Base-by-base conservation (phyloP, 768 basidiomycete genomes). In the Cubamyces lactineus region DNA sequence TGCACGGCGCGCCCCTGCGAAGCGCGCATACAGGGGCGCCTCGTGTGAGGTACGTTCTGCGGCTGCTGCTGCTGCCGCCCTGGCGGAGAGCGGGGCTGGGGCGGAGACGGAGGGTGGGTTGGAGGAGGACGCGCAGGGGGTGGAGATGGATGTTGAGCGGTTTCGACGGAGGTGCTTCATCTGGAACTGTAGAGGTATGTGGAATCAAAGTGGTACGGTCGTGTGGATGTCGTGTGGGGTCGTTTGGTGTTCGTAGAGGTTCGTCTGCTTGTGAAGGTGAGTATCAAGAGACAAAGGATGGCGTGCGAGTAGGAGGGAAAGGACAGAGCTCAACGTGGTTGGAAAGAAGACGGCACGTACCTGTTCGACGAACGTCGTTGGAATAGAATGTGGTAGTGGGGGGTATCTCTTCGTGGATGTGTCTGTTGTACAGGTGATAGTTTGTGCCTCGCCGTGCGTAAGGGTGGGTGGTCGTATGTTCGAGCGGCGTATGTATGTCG, bases 21-120 rank as follows among this genome's bases (percentile, higher is more conserved):
- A 73, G 19, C 71, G 71, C 11, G 71, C 69, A 41, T 73, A 73
- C 17, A 73, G 61, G 9, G 72, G 72, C 0, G 71, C 67, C 24
- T 60, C 61, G 11, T 48, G 45, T 5, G 64, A 16, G 13, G 60
- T 8, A 12, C 57, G 46, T 15, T 41, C 60, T 39, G 51, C 52
- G 2, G 53, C 26, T 47, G 54, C 42, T n/a, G 41, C 5, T 30
- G 57, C 21, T 6, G 63, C 3, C 21, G 57, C 19, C 26, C 57
- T 13, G 1, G 63, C 38, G 12, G 60, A 26, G 8, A 53, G 45
- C 8, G 45, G 52, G n/a, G 65, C 42, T 34, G 57, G 58, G 0
- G 40, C 41, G 17, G 63, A 62, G 38, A 58, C 54, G 43, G 61
- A 21, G 24, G 34, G 56, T 3, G 24, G 24, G 57, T 9, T 24